phyloP scores from a whole-genome alignment of 1,284 basidiomycete species.

The Kalmanozyma brasiliensis region DNA sequence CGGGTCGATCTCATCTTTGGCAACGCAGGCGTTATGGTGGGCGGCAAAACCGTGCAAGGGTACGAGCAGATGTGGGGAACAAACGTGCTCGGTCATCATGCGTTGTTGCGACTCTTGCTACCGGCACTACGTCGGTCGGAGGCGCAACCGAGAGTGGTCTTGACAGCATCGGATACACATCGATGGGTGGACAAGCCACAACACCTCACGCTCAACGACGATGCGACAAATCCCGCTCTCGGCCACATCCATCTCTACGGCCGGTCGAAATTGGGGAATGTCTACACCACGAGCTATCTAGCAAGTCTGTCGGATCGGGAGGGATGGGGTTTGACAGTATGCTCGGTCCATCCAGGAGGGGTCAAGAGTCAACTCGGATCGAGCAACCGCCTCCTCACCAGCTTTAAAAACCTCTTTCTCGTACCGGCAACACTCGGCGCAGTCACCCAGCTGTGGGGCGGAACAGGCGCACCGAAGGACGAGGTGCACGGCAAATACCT shows the following conservation, averaged over 20 bases:
- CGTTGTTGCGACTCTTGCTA: conserved; percentile 42
- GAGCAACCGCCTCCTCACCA: conserved; percentile 8
- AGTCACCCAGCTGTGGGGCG: conserved; percentile 52
- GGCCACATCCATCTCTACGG: conserved; percentile 46
- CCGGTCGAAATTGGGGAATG: conserved; percentile 44
- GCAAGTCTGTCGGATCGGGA: conserved; percentile 16
- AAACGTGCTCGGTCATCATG: conserved; percentile 55
- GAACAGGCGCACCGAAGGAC: conserved; percentile 8
- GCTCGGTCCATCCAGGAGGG: conserved; percentile 48
- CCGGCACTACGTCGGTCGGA: conserved; percentile 22
- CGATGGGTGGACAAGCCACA: conserved; percentile 18
- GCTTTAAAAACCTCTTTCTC: conserved; percentile 34
- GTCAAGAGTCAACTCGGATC: conserved; percentile 29
- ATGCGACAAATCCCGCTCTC: conserved; percentile 7
- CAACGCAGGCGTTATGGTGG: conserved; percentile 51
- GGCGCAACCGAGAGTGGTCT: conserved; percentile 29
- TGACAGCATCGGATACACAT: conserved; percentile 49
- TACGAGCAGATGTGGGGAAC: conserved; percentile 57
- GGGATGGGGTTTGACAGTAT: conserved; percentile 32
- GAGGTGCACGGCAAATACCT: conserved; percentile 43
- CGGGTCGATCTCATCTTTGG: conserved; percentile 50
- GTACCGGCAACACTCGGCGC: conserved; percentile 36
- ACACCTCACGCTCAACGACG: conserved; percentile 15
- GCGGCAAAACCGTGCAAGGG: conserved; percentile 34
- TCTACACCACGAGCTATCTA: conserved; percentile 35